Evolutionary conservation across 176 grass and related monocot genomes (phyloP).

Genomic region (Phoenix dactylifera): DNA sequence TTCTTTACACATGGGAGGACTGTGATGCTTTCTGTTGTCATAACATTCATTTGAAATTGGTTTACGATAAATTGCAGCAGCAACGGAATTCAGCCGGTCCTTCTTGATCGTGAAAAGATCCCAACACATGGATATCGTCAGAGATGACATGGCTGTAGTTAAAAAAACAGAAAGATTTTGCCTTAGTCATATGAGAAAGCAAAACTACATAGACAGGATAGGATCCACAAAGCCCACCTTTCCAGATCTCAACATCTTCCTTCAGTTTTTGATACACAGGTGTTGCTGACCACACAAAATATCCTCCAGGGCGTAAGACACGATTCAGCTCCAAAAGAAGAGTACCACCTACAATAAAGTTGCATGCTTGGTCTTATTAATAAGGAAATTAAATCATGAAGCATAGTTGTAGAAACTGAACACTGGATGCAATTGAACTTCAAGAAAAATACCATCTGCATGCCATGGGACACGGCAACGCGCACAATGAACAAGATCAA

Average conservation of each 20-base stretch:
- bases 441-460: conserved; percentile 37
- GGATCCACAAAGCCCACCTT: conserved; percentile 17
- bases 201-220: background rate
- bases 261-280: conserved; percentile 93
- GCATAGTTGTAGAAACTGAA: background rate
- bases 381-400: background rate
- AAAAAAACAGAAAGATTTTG: background rate
- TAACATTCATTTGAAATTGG: conserved; percentile 78
- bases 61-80: conserved; percentile 77
- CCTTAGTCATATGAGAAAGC: background rate
- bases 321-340: conserved; percentile 88
- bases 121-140: conserved; percentile 93
- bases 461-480: conserved; percentile 93
- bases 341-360: conserved; percentile 34
- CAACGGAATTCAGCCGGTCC: conserved; percentile 68
- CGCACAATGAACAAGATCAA: conserved; percentile 93
- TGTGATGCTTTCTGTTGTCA: conserved; percentile 37
- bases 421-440: background rate
- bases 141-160: conserved; percentile 49
- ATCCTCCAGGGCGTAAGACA: conserved; percentile 75
- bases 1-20: conserved; percentile 80
- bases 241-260: conserved; percentile 87
- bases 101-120: conserved; percentile 74
- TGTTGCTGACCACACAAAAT: conserved; percentile 94
- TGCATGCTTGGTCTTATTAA: background rate